These are phyloP conservation scores for Penicillium desertorum DNA, from an alignment of 495 filamentous ascomycete genomes.

Conservation along the genomic window DNA sequence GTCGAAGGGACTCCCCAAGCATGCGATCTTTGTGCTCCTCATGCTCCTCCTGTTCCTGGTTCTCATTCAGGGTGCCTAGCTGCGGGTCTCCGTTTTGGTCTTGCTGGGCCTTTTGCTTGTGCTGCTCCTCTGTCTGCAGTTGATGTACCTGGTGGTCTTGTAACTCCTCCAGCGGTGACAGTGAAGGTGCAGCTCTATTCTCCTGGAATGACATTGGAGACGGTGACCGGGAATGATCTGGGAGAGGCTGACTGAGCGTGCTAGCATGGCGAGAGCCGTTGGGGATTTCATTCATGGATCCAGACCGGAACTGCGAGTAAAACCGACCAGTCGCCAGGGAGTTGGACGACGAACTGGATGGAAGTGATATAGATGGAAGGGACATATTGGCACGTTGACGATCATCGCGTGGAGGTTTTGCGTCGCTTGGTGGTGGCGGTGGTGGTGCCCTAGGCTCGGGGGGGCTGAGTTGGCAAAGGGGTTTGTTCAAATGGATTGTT, in stretches of 20 bases:
- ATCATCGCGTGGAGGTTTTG: background rate
- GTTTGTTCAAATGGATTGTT: constrained; percentile 5
- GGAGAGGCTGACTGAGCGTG: constrained; percentile 17
- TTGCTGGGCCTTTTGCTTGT: background rate
- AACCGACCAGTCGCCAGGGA: constrained; percentile 19
- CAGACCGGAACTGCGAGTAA: constrained; percentile 21
- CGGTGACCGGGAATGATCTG: constrained; percentile 14
- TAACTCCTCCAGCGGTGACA: constrained; percentile 3
- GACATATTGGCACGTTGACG: constrained; percentile 19
- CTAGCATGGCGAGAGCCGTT: constrained; percentile 12
- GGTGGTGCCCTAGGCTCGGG: background rate
- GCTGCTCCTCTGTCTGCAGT: background rate
- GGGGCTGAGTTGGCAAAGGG: constrained; percentile 10
- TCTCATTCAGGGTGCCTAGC: constrained; percentile 1
- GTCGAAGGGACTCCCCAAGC: background rate
- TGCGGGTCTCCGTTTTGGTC: background rate
- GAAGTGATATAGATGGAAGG: constrained; percentile 15
- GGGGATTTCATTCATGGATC: constrained; percentile 7
- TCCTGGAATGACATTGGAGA: constrained; percentile 5
- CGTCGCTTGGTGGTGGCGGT: constrained; percentile 4
- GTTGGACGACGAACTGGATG: constrained; percentile 10
- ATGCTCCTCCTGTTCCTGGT: constrained; percentile 5
- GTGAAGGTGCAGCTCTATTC: background rate
- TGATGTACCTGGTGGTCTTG: background rate
- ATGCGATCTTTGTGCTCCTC: constrained; percentile 1